Evolutionary conservation across 805 yeast genomes (phyloP).

Genomic region (Tetrapisispora phaffii): DNA sequence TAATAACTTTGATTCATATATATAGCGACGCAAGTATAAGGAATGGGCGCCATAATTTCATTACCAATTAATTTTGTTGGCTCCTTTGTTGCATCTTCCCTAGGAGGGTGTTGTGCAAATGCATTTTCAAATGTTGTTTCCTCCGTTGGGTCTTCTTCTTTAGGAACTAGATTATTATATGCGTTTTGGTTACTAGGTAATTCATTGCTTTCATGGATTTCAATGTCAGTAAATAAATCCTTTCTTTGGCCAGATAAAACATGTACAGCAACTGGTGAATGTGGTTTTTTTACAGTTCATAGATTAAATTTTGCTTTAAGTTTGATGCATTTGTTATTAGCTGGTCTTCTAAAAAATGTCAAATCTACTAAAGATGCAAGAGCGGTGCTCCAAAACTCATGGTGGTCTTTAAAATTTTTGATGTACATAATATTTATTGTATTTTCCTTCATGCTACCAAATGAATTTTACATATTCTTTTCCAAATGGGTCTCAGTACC

Average conservation of each 20-base stretch:
- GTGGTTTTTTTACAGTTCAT: slow-evolving; percentile 94
- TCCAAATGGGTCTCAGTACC: slow-evolving; percentile 84
- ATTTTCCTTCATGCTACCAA: slow-evolving; percentile 72
- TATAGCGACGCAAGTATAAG: neutral
- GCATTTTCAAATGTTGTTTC: slow-evolving; percentile 47
- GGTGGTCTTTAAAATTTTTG: slow-evolving; percentile 72
- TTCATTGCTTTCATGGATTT: slow-evolving; percentile 82
- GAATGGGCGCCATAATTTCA: slow-evolving; percentile 63
- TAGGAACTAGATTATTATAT: slow-evolving; percentile 79
- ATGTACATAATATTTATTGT: slow-evolving; percentile 48
- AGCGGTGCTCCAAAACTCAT: slow-evolving; percentile 79
- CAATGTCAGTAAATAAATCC: slow-evolving; percentile 70
- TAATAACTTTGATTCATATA: neutral
- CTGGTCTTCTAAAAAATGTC: slow-evolving; percentile 59
- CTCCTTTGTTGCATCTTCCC: slow-evolving; percentile 58
- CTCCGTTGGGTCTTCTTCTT: slow-evolving; percentile 52
- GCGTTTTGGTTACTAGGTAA: slow-evolving; percentile 70
- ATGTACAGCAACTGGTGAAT: slow-evolving; percentile 75
- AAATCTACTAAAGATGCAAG: slow-evolving; percentile 70
- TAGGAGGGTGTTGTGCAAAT: slow-evolving; percentile 74
- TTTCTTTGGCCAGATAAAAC: slow-evolving; percentile 62
- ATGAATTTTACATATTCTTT: slow-evolving; percentile 75
- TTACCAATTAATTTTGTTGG: slow-evolving; percentile 58
- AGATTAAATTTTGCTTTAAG: slow-evolving; percentile 85
- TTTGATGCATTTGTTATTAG: slow-evolving; percentile 61